Evolutionary conservation across 2,329 filamentous ascomycete genomes (phyloP).

Genomic region (Penicillium capsulatum): DNA sequence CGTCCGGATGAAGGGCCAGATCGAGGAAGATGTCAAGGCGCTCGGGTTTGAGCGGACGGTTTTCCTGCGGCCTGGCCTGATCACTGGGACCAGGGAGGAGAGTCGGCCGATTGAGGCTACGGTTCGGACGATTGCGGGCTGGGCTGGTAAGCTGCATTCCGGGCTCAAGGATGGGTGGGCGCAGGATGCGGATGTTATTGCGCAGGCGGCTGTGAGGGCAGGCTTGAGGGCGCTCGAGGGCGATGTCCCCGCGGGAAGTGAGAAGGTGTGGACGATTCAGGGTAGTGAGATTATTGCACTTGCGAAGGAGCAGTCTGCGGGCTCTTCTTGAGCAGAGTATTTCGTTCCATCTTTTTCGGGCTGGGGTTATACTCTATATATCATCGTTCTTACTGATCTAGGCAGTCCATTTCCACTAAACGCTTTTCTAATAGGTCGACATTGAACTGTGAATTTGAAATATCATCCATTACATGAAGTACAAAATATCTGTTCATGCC

Average conservation of each 20-base stretch:
- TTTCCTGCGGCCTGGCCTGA: conserved; percentile 68
- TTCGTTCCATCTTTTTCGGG: too few relatives aligned
- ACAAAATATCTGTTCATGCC: too few relatives aligned
- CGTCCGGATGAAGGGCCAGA: conserved; percentile 74
- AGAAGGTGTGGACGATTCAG: conserved; percentile 40
- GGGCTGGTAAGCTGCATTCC: conserved; percentile 52
- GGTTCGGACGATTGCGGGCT: conserved; percentile 53
- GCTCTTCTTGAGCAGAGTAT: background rate
- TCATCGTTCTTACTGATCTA: too few relatives aligned
- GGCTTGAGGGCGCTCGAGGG: conserved; percentile 40
- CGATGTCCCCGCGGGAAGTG: conserved; percentile 35
- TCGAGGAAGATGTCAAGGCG: conserved; percentile 71
- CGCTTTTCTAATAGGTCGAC: too few relatives aligned
- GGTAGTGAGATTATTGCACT: conserved; percentile 38
- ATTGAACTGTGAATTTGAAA: too few relatives aligned
- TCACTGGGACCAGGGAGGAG: conserved; percentile 66
- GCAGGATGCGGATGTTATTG: conserved; percentile 70
- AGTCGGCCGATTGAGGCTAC: conserved; percentile 57
- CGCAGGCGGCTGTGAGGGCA: conserved; percentile 39
- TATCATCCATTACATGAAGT: too few relatives aligned
- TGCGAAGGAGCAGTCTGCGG: conserved; percentile 14
- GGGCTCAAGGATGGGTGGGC: conserved; percentile 61
- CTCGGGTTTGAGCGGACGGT: conserved; percentile 74
- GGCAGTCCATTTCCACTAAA: too few relatives aligned
- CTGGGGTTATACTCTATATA: too few relatives aligned